Evolutionary conservation across 2,329 filamentous ascomycete genomes (phyloP).

Genomic region (Teratosphaeria epicoccoides): DNA sequence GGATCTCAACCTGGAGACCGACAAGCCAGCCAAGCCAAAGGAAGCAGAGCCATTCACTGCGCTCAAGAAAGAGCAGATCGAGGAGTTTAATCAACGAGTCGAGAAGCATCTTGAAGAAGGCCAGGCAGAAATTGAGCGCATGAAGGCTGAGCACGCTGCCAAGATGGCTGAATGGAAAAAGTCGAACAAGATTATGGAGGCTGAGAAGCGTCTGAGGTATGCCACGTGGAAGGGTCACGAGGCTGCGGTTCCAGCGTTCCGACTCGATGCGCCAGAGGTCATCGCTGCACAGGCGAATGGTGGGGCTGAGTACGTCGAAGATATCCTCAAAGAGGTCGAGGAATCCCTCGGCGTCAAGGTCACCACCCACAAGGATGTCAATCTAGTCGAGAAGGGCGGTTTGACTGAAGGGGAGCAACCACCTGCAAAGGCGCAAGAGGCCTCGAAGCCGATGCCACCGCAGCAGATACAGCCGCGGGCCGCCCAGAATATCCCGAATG

Average conservation of each 20-base stretch:
- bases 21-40: constrained; percentile 3
- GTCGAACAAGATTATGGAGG: constrained; percentile 57
- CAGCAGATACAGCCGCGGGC: background rate
- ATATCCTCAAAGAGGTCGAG: constrained; percentile 67
- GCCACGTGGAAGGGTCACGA: constrained; percentile 43
- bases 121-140: constrained; percentile 69
- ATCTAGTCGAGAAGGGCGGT: constrained; percentile 24
- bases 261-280: constrained; percentile 37
- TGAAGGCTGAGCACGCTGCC: constrained; percentile 69
- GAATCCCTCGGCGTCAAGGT: constrained; percentile 53
- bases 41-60: constrained; percentile 45
- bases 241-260: constrained; percentile 29
- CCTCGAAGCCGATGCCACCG: background rate
- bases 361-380: constrained; percentile 31
- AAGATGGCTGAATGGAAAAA: constrained; percentile 65
- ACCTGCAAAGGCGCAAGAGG: constrained; percentile 6
- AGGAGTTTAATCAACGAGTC: constrained; percentile 74
- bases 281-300: constrained; percentile 25
- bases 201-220: constrained; percentile 65
- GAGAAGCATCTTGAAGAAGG: constrained; percentile 61
- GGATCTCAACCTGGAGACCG: constrained; percentile 9
- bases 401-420: constrained; percentile 22
- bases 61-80: constrained; percentile 64
- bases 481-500: background rate
- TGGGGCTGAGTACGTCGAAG: constrained; percentile 50